These are phyloP conservation scores for Talaromyces sp. DNA, from an alignment of 2,329 filamentous ascomycete species.

Conservation along the genomic window DNA sequence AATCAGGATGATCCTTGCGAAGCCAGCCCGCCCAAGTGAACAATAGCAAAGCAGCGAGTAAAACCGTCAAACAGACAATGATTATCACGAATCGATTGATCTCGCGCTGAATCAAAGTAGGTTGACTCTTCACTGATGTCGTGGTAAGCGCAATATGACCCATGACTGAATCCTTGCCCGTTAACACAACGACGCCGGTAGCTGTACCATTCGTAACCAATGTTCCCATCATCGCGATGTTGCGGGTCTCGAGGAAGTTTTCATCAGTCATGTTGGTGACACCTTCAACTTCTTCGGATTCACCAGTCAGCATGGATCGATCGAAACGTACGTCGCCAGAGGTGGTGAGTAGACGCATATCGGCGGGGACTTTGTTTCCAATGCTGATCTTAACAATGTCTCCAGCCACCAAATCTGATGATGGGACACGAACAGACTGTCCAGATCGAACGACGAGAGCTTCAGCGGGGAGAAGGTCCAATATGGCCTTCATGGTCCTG, in stretches of 20 bases:
- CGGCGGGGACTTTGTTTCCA: conserved; percentile 70
- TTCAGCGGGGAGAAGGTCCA: conserved; percentile 68
- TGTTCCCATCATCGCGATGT: conserved; percentile 72
- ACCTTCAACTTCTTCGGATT: conserved; percentile 62
- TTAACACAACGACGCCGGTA: conserved; percentile 64
- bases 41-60: conserved; percentile 52
- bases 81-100: conserved; percentile 67
- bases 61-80: conserved; percentile 63
- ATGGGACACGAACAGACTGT: conserved; percentile 46
- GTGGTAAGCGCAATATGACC: conserved; percentile 70
- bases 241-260: conserved; percentile 73
- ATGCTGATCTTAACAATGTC: conserved; percentile 65
- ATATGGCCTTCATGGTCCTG: conserved; percentile 73
- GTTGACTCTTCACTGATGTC: conserved; percentile 61
- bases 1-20: conserved; percentile 58
- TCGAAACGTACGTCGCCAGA: conserved; percentile 70
- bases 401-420: conserved; percentile 65
- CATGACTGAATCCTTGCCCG: conserved; percentile 68
- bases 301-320: conserved; percentile 67
- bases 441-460: conserved; percentile 64
- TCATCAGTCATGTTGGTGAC: conserved; percentile 61
- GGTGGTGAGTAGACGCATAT: conserved; percentile 64
- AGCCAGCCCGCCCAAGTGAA: conserved; percentile 63
- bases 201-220: conserved; percentile 68
- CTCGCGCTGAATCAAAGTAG: conserved; percentile 67